A percentile compares a stretch with the other conserved stretches of the same genome.
Evolutionary conservation across 1,139 yeast species (phyloP).

Genomic region (Schwanniomyces etchellsii): DNA sequence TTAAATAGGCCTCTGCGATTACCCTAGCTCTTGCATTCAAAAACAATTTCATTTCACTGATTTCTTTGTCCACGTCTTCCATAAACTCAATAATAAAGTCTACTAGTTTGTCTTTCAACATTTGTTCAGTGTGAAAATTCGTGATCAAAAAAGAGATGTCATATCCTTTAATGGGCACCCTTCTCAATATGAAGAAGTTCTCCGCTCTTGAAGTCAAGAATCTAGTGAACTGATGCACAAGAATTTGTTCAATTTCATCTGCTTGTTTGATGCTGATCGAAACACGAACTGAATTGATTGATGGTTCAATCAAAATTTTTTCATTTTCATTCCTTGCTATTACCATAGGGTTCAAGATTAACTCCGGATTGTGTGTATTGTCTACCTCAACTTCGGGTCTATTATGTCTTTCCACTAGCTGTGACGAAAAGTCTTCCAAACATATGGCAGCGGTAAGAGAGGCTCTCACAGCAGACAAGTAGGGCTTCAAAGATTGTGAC

Average conservation of each 20-base stretch:
- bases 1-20: slow-evolving; percentile 90
- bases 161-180: slow-evolving; percentile 87
- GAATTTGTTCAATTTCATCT: slow-evolving; percentile 91
- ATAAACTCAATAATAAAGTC: slow-evolving; percentile 96
- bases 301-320: slow-evolving; percentile 86
- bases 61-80: slow-evolving; percentile 99
- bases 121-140: slow-evolving; percentile 90
- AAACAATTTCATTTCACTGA: slow-evolving; percentile 95
- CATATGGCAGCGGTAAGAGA: slow-evolving; percentile 95
- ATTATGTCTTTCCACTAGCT: slow-evolving; percentile 93
- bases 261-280: slow-evolving; percentile 93
- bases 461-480: slow-evolving; percentile 87
- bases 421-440: slow-evolving; percentile 90
- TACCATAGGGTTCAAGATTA: slow-evolving; percentile 81
- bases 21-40: slow-evolving; percentile 97
- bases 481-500: slow-evolving; percentile 96
- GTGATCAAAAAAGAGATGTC: slow-evolving; percentile 92
- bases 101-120: slow-evolving; percentile 92
- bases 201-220: slow-evolving; percentile 95
- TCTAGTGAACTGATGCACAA: slow-evolving; percentile 90
- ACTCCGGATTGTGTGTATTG: slow-evolving; percentile 60
- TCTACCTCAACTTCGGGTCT: slow-evolving; percentile 92
- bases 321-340: slow-evolving; percentile 94
- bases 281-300: slow-evolving; percentile 84
- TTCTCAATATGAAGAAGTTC: slow-evolving; percentile 82